Base-by-base conservation (phyloP, 2,329 filamentous ascomycete genomes). In the Rutstroemia sp. region DNA sequence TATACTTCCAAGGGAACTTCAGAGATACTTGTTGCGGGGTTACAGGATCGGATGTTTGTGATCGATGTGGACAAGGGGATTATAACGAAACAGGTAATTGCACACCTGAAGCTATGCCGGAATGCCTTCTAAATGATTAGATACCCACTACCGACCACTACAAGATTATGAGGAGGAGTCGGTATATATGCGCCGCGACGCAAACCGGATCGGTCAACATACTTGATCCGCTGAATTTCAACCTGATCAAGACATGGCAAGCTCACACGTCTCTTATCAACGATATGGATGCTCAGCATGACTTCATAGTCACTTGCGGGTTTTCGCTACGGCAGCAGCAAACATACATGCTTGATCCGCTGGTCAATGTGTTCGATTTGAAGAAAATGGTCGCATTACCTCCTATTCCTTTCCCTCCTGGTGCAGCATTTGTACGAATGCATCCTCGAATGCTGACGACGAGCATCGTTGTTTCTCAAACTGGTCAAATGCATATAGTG, bases 251-350 rank as follows among this genome's bases (percentile, higher is more conserved):
- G 70, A 83, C 83, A 10, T 99, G 94, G 88, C 90, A 90, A 69
- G 91, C 92, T 0, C 94, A 99, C 69, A 86, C 87, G 1, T 88
- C 90, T 8, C 82, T 85, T 52, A 89, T 99, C 69, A 96, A 90
- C 71, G 92, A 97, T 70, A 96, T 99, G 89, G 94, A 99, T 74
- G 90, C 92, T 8, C 89, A 94, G 68, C 90, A 94, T 67, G 92
- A 97, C 70, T 94, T 94, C 63, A 84, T 99, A 54, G 88, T 97
- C 21, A 97, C 94, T 4, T 99, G 94, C 71, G 94, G 94, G 38
- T 95, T 90, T 72, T 95, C 92, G 1, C 80, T 90, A 23, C 83
- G 92, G 63, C 90, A 92, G 66, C 79, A 89, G 62, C 83, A 86
- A 38, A 83, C 84, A 42, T 88, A 88, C 61, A 91, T 95, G 75